Percentiles rank a stretch among this genome's conserved stretches.
phyloP scores from a whole-genome alignment of 208 protist species.

The Trypanosoma theileri region DNA sequence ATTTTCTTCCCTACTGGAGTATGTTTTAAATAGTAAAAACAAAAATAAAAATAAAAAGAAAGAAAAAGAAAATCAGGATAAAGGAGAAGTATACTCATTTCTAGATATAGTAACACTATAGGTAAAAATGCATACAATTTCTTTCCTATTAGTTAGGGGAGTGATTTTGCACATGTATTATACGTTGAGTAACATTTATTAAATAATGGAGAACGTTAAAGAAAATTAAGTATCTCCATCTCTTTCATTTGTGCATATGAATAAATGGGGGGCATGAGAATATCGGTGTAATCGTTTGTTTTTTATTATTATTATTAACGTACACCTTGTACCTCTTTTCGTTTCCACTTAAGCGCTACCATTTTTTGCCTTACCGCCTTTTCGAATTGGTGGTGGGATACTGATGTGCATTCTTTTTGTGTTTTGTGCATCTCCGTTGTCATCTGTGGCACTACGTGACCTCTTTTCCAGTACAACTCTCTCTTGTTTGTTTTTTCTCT shows the following conservation, averaged over 20 bases:
- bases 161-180: not conserved
- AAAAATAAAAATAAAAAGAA: slow-evolving; percentile 12
- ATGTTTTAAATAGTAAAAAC: not conserved
- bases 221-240: not conserved
- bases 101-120: no score
- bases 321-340: no score
- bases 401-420: slow-evolving; percentile 32
- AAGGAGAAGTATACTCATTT: not conserved
- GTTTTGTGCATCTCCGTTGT: no score
- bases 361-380: not conserved
- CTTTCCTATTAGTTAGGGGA: not conserved
- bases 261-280: no score
- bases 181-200: not conserved
- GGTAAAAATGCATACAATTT: slow-evolving; percentile 3
- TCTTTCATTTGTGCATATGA: no score
- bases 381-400: slow-evolving; percentile 32
- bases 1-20: not conserved
- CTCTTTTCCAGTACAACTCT: not conserved
- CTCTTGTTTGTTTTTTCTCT: not conserved
- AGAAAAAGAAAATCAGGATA: slow-evolving; percentile 4
- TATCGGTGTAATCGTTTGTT: no score
- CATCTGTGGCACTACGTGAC: no score
- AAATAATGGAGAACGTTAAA: not conserved
- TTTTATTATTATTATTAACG: no score
- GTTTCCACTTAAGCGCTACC: not conserved